Evolutionary conservation across 2,329 filamentous ascomycete genomes (phyloP), one percentile per base, ranked within the genome.

Genomic region (Colletotrichum cereale): DNA sequence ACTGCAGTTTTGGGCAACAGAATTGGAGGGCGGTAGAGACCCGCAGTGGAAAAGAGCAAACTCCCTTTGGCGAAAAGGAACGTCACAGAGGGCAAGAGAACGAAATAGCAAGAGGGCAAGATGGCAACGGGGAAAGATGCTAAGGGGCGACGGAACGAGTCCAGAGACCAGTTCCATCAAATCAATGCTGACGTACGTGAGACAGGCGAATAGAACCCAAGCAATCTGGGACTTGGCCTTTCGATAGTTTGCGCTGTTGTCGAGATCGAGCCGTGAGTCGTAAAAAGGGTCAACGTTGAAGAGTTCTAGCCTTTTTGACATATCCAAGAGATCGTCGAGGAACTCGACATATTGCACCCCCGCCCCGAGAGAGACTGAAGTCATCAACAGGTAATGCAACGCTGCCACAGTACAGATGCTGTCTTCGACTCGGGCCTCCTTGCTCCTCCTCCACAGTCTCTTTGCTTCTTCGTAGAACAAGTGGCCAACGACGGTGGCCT

Each of bases 291-390:
- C 36, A 8, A 56, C 5, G 36, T 64, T 55, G 26, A 64, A 55
- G 10, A 64, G 36, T 6, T 14, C 47, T 11, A 64, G 62, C n/a
- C 48, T 64, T 5, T 18, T 31, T 26, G 62, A 50, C 62, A 64
- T 42, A 1, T 24, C 62, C 1, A 55, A 12, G 3, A 56, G 12
- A 29, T 55, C 26, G n/a, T 3, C 10, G 4, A 64, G 62, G 31
- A 38, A 64, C 34, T 56, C 62, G 21, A 64, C 18, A 24, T 64
- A 44, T 24, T 64, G 36, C 21, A 26, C 36, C 3, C 62, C 62
- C 1, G 62, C 62, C 8, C 62, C 62, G 5, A 42, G 34, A 2
- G 61, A 53, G 31, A 53, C 36, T n/a, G 61, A 34, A 11, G 61
- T 63, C 6, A 53, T 24, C 18, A 26, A 16, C 26, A 64, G 11